Percentiles rank a stretch among this genome's conserved stretches.
These are phyloP conservation scores for Ogataea trehaloabstinens DNA, from an alignment of 805 yeast species.

Conservation along the genomic window DNA sequence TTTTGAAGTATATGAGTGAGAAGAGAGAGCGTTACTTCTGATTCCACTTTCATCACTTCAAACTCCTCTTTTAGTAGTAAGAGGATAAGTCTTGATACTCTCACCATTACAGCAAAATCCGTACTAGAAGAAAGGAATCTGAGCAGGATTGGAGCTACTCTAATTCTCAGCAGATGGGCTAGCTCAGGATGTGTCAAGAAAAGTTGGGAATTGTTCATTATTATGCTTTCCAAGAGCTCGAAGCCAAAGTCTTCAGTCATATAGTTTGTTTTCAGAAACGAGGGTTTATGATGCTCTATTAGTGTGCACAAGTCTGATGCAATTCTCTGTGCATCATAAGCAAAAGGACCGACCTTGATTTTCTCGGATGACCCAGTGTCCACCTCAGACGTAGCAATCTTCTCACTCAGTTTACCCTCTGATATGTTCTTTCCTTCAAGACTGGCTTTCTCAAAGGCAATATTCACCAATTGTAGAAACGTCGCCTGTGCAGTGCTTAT, in stretches of 20 bases:
- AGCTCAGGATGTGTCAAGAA: slow-evolving; percentile 64
- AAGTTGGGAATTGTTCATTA: slow-evolving; percentile 57
- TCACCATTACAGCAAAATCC: slow-evolving; percentile 66
- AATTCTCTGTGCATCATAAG: slow-evolving; percentile 68
- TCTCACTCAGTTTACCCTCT: slow-evolving; percentile 21
- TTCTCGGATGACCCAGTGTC: slow-evolving; percentile 45
- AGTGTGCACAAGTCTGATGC: slow-evolving; percentile 71
- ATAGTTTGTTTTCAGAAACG: slow-evolving; percentile 49
- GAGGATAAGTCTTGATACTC: slow-evolving; percentile 71
- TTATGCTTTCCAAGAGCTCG: slow-evolving; percentile 78
- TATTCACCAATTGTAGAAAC: slow-evolving; percentile 76
- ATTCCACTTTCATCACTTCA: slow-evolving; percentile 63
- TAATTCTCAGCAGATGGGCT: slow-evolving; percentile 59
- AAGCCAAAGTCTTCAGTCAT: slow-evolving; percentile 67
- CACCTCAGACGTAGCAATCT: slow-evolving; percentile 31
- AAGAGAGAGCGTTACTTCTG: slow-evolving; percentile 76
- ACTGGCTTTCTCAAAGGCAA: slow-evolving; percentile 67
- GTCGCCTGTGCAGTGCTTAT: slow-evolving; percentile 92
- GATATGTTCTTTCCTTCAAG: slow-evolving; percentile 36
- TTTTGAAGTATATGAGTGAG: slow-evolving; percentile 68
- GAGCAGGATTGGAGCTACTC: slow-evolving; percentile 73
- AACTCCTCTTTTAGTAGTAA: slow-evolving; percentile 64
- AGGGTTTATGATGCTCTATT: slow-evolving; percentile 56
- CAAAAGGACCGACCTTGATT: slow-evolving; percentile 46
- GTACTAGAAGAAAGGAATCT: slow-evolving; percentile 56